Base-by-base conservation (phyloP, 164 flowering plant genomes). In the Vitis cinerea region DNA sequence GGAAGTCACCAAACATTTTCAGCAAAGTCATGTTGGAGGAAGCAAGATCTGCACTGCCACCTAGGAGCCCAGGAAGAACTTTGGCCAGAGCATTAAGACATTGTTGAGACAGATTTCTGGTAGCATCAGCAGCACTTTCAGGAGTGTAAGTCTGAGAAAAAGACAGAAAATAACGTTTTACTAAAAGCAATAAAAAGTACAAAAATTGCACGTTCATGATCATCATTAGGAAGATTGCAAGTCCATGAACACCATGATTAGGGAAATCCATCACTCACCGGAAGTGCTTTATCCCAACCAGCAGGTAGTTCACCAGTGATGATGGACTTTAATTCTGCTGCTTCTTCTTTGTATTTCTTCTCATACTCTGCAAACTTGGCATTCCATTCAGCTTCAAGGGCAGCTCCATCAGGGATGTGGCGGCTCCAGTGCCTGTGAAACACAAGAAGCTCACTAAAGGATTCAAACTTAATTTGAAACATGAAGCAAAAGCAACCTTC, bases 41-140 rank as follows among this genome's bases (percentile, higher is more conserved):
- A 59, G 99, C 98, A 69, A 95, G 97, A 75, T 95, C 99, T 10
- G 99, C 99, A 80, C 98, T 93, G 23, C 99, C 99, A 80, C 99
- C 99, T 49, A 95, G 76, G 49, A 95, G 81, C 48, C 98, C 98
- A 29, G 99, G 99, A 27, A 95, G 85, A 62, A 84, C 92, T 56
- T 77, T 80, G 9, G 92, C 97, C 68, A 95, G 94, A 16, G 98
- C 99, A 79, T 95, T 95, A 14, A 95, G 92, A 71, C 77, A 72
- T 69, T 63, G 71, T 51, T 93, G 98, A 70, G 99, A 95, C 5
- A 93, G 87, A 79, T 90, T 95, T 76, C 99, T 83, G 65, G 99
- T 95, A 31, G 99, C 97, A 76, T 93, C 98, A 31, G 86, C 92
- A 47, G 98, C 88, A 74, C 78, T 85, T 81, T 95, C 98, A 53